These are phyloP conservation scores for Dissoconium aciculare DNA, from an alignment of 2,329 filamentous ascomycete species.

Conservation along the genomic window DNA sequence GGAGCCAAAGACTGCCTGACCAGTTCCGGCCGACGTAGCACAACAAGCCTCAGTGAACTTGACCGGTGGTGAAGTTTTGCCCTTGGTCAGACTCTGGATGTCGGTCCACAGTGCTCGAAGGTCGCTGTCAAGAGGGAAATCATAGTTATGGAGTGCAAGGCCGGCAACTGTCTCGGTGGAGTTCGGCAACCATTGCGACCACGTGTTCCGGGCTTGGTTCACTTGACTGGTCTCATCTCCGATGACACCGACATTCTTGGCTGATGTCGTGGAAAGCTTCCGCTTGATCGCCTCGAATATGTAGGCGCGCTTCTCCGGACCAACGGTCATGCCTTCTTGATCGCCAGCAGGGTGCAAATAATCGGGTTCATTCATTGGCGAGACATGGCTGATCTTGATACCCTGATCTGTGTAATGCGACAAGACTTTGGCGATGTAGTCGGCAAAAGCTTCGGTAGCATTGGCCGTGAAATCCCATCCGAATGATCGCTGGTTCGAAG, in stretches of 20 bases:
- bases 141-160: not conserved
- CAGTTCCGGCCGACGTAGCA: not conserved
- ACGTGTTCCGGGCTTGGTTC: not conserved
- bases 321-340: not conserved
- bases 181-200: not conserved
- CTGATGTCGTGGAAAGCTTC: not conserved
- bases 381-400: not conserved
- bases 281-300: not conserved
- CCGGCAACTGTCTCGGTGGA: not conserved
- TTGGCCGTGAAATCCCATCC: not conserved
- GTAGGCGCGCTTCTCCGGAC: not conserved
- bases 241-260: not conserved
- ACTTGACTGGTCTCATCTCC: not conserved
- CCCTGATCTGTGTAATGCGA: not conserved
- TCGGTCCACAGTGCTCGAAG: not conserved
- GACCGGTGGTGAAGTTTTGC: not conserved
- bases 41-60: constrained; percentile 1
- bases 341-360: not conserved
- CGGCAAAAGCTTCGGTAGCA: not conserved
- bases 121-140: not conserved
- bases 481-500: not conserved
- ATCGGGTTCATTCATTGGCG: constrained; percentile 1
- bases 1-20: not conserved
- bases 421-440: not conserved
- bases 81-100: not conserved